A percentile compares a stretch with the other conserved stretches of the same genome.
Evolutionary conservation across 2,329 filamentous ascomycete species (phyloP).

Genomic region (Raffaelea deltoideospora): DNA sequence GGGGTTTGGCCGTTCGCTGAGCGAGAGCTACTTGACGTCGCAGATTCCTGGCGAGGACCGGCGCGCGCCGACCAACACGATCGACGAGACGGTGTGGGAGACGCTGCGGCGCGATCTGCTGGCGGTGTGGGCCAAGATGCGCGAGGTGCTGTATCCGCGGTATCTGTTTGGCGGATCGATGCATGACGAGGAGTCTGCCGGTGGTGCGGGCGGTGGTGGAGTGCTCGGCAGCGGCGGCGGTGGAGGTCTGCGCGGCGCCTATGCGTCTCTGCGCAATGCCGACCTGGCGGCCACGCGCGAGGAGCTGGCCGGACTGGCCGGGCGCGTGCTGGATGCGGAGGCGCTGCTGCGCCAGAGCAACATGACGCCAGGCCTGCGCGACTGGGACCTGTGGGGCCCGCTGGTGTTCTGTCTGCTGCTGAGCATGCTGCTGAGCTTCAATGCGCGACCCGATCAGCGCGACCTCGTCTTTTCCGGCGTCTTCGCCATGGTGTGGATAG

Average conservation of each 20-base stretch:
- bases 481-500: conserved; percentile 93
- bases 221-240: neutral
- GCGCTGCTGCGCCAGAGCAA: conserved; percentile 41
- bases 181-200: conserved; percentile 36
- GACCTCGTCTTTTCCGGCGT: conserved; percentile 89
- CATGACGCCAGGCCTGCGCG: conserved; percentile 80
- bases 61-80: conserved; percentile 75
- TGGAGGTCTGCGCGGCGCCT: conserved; percentile 36
- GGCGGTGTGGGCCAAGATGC: conserved; percentile 96
- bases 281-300: conserved; percentile 45
- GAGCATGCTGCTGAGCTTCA: conserved; percentile 74
- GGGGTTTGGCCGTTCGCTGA: conserved; percentile 38
- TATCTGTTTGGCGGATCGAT: conserved; percentile 67
- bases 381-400: conserved; percentile 98
- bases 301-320: conserved; percentile 45
- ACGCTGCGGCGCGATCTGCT: conserved; percentile 85
- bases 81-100: conserved; percentile 95
- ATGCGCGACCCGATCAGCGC: conserved; percentile 64
- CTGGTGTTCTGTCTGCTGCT: conserved; percentile 85
- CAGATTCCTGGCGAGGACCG: conserved; percentile 88
- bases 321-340: conserved; percentile 49
- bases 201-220: neutral
- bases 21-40: conserved; percentile 74
- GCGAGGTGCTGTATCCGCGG: conserved; percentile 89
- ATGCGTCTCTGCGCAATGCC: conserved; percentile 43